Conservation (phyloP, 176 grass and related monocot species). For the Oryza punctata region DNA sequence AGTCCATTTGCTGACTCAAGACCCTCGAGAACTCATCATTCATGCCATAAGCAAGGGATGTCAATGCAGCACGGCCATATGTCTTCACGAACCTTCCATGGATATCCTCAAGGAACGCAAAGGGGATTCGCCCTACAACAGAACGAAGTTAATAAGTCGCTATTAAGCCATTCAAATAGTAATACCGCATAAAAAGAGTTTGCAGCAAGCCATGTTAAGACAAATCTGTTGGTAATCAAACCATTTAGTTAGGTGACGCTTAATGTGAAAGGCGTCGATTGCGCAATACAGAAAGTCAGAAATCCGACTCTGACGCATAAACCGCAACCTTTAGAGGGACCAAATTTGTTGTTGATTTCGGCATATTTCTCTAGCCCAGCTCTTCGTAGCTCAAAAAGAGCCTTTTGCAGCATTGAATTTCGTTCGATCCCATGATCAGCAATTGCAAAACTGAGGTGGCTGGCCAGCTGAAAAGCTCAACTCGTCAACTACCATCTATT, state of each 20-base stretch:
- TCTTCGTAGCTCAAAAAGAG: background rate
- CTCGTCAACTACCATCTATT: background rate
- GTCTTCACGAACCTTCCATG: slow-evolving; percentile 93
- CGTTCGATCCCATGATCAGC: slow-evolving; percentile 15
- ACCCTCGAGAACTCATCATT: slow-evolving; percentile 99
- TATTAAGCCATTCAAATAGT: background rate
- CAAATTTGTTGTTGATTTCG: background rate
- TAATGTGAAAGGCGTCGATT: background rate
- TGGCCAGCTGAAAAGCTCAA: background rate
- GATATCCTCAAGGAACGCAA: slow-evolving; percentile 94
- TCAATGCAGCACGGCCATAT: slow-evolving; percentile 83
- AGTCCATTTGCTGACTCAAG: slow-evolving; percentile 88
- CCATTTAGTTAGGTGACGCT: background rate
- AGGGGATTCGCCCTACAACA: slow-evolving; percentile 78
- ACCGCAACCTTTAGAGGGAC: too few relatives aligned
- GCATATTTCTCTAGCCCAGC: background rate
- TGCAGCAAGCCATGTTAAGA: background rate
- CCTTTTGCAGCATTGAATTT: background rate
- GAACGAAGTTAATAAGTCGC: slow-evolving; percentile 13
- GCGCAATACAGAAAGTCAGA: background rate
- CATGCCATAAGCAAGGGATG: slow-evolving; percentile 87
- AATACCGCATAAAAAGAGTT: background rate
- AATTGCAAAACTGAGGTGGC: background rate
- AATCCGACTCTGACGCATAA: background rate
- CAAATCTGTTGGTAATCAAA: background rate